Base-by-base conservation (phyloP, 805 yeast genomes). In the Starmerella floricola region DNA sequence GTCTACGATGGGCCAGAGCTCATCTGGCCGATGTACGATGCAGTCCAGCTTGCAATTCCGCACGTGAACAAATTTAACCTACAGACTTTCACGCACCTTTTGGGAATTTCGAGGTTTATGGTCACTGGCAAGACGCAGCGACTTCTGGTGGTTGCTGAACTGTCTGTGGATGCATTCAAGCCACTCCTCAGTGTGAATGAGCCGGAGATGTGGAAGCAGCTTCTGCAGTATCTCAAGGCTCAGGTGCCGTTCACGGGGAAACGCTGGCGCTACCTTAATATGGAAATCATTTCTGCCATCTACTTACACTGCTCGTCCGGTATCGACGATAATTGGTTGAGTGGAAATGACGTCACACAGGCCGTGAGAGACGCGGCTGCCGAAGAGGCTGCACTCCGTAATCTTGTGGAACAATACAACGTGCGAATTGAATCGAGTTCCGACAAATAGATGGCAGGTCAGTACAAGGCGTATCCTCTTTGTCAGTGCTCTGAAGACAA, bases 221-320 rank as follows among this genome's bases (percentile, higher is more conserved):
- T 82, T 3, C 64, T 87, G 53, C 78, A 77, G 54, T 71, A 82
- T 1, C 65, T 87, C 46, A 86, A 83, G 58, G 77, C 81, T 48
- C 69, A 86, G 38, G 77, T 86, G 1, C 95, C 96, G 0, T 84
- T 79, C 62, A 87, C 84, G 54, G 95, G 95, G 16, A 76, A 91
- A 46, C 86, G 87, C 60, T 88, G 98, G 98, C 78, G 86, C 52
- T 73, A 86, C 12, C 74, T 77, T 48, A 91, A 88, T 57, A 88
- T 91, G 96, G 95, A 87, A 50, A 66, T 91, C 35, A 82, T 88
- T 4, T 84, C 95, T 0, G 78, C 83, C 46, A 86, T 88, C 2
- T 88, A 81, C 54, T 58, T 91, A 21, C 77, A 85, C 55, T 73
- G 83, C 53, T 73, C 76, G 51, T 65, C 86, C 30, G 74, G 77